Base-by-base conservation (phyloP, 352 stramenopile species). In the Pythium aquatile region DNA sequence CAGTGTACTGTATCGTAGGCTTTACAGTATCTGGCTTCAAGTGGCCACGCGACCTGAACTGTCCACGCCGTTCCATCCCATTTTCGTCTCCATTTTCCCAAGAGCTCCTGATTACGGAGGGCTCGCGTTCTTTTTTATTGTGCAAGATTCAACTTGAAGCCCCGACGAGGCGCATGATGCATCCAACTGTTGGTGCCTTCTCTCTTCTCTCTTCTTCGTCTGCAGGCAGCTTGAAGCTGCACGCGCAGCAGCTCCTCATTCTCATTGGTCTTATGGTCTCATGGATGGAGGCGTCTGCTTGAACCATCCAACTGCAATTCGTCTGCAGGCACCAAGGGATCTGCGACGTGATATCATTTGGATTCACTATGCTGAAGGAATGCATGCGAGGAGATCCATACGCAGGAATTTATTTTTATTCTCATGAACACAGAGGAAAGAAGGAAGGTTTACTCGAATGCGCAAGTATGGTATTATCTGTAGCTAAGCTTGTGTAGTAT, bases 401-500 rank as follows among this genome's bases (percentile, higher is more conserved):
- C n/a, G 20, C 20, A 24, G 20, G 20, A 24, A 24, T 24, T 24
- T 0, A 24, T 24, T 24, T 24, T 24, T 1, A 24, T 24, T 24
- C 20, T 24, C 20, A 24, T 24, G 20, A 24, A 24, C 20, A 24
- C 20, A 24, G 20, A 24, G 20, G 20, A 24, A 24, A 24, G 20
- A 24, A 24, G 20, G 20, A 24, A 24, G 20, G 20, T 24, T 24
- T 24, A 24, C 20, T 24, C 20, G 20, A 24, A 24, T 24, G 32
- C 26, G 24, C 35, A 46, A 60, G 2, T 55, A 47, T 59, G 4
- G 3, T n/a, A 35, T 26, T 53, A 54, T 39, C 14, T 40, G 58
- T 30, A 47, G 48, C 30, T 52, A 58, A 65, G 58, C 58, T 54
- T 53, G 3, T 28, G 13, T 58, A 2, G n/a, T 39, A 26, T 40